Evolutionary conservation across 495 filamentous ascomycete genomes (phyloP), one percentile per base, ranked within the genome.

Genomic region (Lasiosphaeriaceae sp.): DNA sequence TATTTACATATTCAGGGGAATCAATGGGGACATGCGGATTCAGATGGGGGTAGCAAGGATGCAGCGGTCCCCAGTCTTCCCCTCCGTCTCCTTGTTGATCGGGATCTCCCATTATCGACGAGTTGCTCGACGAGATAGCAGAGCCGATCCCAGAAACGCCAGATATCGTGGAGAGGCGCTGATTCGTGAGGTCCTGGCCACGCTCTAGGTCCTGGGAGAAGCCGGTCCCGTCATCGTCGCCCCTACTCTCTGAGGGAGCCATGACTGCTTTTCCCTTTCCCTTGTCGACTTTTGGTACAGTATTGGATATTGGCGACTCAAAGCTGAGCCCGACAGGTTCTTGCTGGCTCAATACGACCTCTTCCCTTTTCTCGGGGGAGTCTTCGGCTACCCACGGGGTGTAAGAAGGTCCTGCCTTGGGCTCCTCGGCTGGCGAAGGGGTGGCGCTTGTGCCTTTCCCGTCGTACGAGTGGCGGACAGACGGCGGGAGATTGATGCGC

Each of bases 31-130:
- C 89, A 68, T 96, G 90, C 0, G 92, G 90, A 68, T 99, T 99
- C 52, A 87, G 77, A 70, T 99, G 94, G 43, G 92, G 92, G 67
- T 85, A 96, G 69, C 92, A 96, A 6, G 92, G 92, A 65, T 97
- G 92, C 20, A 86, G 84, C 20, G 91, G 90, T 2, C 90, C 90
- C 92, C 92, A 97, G 72, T 85, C 82, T 41, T 82, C 83, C 14
- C 75, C 77, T 24, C 77, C 64, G 55, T 80, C 78, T 41, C 74
- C 77, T 23, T 74, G 71, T 21, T 68, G 58, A 34, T 81, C 73
- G 9, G 71, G 74, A 52, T 78, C 77, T n/a, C 77, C 77, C 67
- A 79, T 68, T 52, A 83, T 83, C 11, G 78, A 81, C 1, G 80
- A 80, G 48, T 78, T 63, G 52, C 68, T 73, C 6, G 77, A 80